Conservation (phyloP, 1,284 basidiomycete species). For the Tylopilus microsporus region DNA sequence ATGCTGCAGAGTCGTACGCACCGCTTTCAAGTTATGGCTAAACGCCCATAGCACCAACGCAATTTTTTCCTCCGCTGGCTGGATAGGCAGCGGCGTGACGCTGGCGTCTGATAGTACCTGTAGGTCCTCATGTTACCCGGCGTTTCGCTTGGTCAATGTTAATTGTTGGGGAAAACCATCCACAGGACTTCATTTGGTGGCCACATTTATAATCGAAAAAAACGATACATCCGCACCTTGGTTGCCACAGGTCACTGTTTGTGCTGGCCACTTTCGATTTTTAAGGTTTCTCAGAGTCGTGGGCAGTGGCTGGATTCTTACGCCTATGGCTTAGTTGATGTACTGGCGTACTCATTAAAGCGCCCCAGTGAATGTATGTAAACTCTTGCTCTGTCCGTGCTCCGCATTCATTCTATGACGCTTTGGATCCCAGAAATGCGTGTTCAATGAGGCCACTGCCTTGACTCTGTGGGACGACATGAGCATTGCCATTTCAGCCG, state of each 20-base stretch:
- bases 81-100: too few species aligned
- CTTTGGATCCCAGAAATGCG: not conserved
- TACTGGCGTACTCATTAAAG: not conserved
- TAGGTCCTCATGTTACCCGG: too few species aligned
- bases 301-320: not conserved
- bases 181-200: not conserved
- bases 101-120: too few species aligned
- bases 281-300: not conserved
- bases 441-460: not conserved
- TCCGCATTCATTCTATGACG: not conserved
- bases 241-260: not conserved
- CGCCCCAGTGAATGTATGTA: not conserved
- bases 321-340: not conserved
- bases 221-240: not conserved
- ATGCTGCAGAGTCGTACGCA: too few species aligned
- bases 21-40: too few species aligned
- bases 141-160: not conserved
- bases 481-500: not conserved
- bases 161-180: not conserved
- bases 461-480: not conserved
- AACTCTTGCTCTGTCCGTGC: not conserved
- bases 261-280: not conserved
- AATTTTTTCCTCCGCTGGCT: too few species aligned
- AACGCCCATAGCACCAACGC: too few species aligned
- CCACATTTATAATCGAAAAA: not conserved